These are phyloP conservation scores for Zygnema circumcarinatum DNA, from an alignment of 139 green algal genomes.

Conservation along the genomic window DNA sequence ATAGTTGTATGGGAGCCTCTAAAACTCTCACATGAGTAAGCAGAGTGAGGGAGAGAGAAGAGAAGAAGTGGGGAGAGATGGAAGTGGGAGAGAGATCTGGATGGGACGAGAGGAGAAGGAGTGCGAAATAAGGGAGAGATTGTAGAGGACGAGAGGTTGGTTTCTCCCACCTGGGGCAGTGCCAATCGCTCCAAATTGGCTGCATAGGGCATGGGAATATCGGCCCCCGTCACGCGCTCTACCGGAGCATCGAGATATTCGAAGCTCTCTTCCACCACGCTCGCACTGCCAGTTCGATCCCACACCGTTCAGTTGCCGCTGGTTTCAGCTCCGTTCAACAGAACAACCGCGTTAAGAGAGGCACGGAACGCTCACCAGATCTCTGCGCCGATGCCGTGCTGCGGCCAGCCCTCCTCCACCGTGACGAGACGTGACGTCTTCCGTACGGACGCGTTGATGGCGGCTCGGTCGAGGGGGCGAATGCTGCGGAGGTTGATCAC, in stretches of 20 bases:
- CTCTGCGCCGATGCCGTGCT: conserved; percentile 84
- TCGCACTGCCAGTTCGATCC: conserved; percentile 58
- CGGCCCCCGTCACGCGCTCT: conserved; percentile 83
- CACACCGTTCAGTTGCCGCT: neutral
- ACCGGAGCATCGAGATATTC: conserved; percentile 96
- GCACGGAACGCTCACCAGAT: conserved; percentile 63
- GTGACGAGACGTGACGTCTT: conserved; percentile 90
- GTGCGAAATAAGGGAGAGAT: too few species aligned
- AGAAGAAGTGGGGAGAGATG: too few species aligned
- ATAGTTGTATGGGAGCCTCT: too few species aligned
- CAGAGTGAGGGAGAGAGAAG: too few species aligned
- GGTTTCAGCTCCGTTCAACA: too few species aligned
- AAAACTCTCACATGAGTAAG: too few species aligned
- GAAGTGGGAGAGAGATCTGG: too few species aligned
- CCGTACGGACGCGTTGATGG: conserved; percentile 79
- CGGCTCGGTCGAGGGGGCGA: conserved; percentile 89
- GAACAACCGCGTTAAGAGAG: too few species aligned
- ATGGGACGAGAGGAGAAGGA: too few species aligned
- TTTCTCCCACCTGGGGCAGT: conserved; percentile 72
- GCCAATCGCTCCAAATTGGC: conserved; percentile 85
- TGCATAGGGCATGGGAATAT: conserved; percentile 97
- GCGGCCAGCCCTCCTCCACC: conserved; percentile 98
- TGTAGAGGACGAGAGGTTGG: too few species aligned
- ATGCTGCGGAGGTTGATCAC: conserved; percentile 94
- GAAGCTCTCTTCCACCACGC: conserved; percentile 91